Evolutionary conservation across 2,329 filamentous ascomycete genomes (phyloP).

Genomic region (Ceratocystis smalleyi): DNA sequence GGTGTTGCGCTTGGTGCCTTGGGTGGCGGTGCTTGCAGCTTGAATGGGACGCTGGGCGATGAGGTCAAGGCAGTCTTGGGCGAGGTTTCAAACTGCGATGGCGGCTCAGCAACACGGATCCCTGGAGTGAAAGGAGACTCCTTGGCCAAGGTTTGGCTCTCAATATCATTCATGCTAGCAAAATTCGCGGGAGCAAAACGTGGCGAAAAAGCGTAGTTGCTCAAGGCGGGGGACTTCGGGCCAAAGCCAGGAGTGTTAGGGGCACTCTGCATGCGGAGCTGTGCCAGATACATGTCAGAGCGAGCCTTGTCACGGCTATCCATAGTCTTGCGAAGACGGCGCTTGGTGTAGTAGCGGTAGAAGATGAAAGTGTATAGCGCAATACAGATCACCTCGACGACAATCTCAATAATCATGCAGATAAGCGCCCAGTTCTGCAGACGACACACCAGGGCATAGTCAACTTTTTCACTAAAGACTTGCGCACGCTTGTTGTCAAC

Average conservation of each 20-base stretch:
- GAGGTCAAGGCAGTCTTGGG: conserved; percentile 23
- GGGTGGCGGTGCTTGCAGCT: conserved; percentile 68
- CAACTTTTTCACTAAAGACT: conserved; percentile 63
- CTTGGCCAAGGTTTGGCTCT: conserved; percentile 20
- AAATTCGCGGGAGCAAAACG: conserved; percentile 45
- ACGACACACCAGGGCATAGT: conserved; percentile 83
- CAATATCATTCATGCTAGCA: conserved; percentile 34
- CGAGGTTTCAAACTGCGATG: conserved; percentile 40
- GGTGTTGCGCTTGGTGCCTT: conserved; percentile 67
- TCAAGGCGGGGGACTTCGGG: conserved; percentile 30
- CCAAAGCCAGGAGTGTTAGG: conserved; percentile 82
- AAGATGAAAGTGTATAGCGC: conserved; percentile 87
- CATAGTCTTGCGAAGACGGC: conserved; percentile 92
- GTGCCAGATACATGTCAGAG: conserved; percentile 84
- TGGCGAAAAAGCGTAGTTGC: conserved; percentile 39
- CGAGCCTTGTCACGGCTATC: conserved; percentile 84
- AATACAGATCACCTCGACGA: conserved; percentile 83
- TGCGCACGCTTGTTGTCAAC: conserved; percentile 68
- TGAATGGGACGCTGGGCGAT: conserved; percentile 46
- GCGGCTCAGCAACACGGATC: conserved; percentile 43
- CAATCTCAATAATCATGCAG: conserved; percentile 93
- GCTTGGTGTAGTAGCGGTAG: conserved; percentile 95
- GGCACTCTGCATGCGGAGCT: conserved; percentile 69
- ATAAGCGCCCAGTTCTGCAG: conserved; percentile 91
- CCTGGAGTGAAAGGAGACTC: conserved; percentile 33